These are phyloP conservation scores for Orbilia blumenaviensis DNA, from an alignment of 2,329 filamentous ascomycete genomes.

Conservation along the genomic window DNA sequence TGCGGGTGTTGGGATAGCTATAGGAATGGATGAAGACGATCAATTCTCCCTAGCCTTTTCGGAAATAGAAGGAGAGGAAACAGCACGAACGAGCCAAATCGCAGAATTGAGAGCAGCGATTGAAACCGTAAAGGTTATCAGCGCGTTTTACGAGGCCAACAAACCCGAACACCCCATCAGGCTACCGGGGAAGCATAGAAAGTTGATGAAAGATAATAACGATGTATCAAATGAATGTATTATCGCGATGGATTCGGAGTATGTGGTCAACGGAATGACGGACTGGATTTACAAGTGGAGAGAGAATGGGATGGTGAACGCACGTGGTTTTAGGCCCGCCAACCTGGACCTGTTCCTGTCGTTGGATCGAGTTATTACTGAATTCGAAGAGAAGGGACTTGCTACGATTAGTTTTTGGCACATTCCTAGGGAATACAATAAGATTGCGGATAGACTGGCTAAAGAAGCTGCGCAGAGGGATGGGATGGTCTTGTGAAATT, in stretches of 20 bases:
- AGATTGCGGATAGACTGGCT: conserved; percentile 22
- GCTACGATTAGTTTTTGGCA: conserved; percentile 16
- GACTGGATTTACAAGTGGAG: conserved; percentile 20
- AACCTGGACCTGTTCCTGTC: conserved; percentile 13
- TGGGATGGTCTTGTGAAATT: too few species aligned
- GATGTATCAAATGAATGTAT: too few species aligned
- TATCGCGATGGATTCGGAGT: conserved; percentile 26
- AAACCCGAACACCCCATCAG: too few species aligned
- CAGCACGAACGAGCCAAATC: conserved; percentile 8
- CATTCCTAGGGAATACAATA: conserved; percentile 11
- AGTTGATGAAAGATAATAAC: too few species aligned
- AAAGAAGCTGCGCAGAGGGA: not conserved
- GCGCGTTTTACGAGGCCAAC: not conserved
- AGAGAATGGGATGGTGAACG: not conserved
- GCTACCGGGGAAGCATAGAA: too few species aligned
- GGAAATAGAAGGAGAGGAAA: not conserved
- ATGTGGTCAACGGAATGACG: conserved; percentile 16
- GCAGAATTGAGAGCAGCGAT: conserved; percentile 25
- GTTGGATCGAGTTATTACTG: not conserved
- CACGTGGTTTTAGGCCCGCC: not conserved
- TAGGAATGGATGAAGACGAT: not conserved
- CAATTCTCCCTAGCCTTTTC: conserved; percentile 18
- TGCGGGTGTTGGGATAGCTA: conserved; percentile 15
- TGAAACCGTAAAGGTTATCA: not conserved
- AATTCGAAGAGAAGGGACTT: not conserved